These are phyloP conservation scores for Nigrospora oryzae DNA, from an alignment of 2,329 filamentous ascomycete genomes.

Conservation along the genomic window DNA sequence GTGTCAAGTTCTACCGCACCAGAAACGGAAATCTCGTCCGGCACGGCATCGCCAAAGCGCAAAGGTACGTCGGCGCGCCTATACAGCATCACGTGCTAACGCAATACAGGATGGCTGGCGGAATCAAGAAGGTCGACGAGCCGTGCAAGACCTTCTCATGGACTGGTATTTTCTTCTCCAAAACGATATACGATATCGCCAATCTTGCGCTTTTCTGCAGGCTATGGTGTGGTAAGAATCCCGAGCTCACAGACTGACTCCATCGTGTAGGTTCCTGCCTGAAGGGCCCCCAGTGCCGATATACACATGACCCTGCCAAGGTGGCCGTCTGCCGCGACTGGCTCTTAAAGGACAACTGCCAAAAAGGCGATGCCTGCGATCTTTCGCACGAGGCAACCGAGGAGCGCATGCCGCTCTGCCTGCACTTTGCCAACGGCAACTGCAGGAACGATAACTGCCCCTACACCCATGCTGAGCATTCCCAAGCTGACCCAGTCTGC, in stretches of 20 bases:
- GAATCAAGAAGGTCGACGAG: conserved; percentile 60
- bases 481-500: conserved; percentile 72
- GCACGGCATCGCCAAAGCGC: conserved; percentile 64
- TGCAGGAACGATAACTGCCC: conserved; percentile 81
- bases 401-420: conserved; percentile 77
- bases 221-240: conserved; percentile 30
- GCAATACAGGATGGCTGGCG: conserved; percentile 35
- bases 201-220: conserved; percentile 21
- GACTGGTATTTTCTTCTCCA: conserved; percentile 54
- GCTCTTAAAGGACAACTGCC: conserved; percentile 71
- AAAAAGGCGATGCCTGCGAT: conserved; percentile 72
- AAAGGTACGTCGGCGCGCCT: conserved; percentile 51
- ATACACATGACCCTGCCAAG: conserved; percentile 75
- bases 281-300: conserved; percentile 73
- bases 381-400: conserved; percentile 80
- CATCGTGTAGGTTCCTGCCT: conserved; percentile 64
- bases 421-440: conserved; percentile 83
- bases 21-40: conserved; percentile 83
- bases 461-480: conserved; percentile 77
- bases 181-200: conserved; percentile 16
- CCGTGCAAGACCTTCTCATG: conserved; percentile 66
- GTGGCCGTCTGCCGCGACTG: conserved; percentile 87
- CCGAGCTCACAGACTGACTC: conserved; percentile 31
- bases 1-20: conserved; percentile 76
- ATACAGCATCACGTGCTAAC: conserved; percentile 26